Base-by-base conservation (phyloP, 2,329 filamentous ascomycete species). In the Alternaria infectoria region DNA sequence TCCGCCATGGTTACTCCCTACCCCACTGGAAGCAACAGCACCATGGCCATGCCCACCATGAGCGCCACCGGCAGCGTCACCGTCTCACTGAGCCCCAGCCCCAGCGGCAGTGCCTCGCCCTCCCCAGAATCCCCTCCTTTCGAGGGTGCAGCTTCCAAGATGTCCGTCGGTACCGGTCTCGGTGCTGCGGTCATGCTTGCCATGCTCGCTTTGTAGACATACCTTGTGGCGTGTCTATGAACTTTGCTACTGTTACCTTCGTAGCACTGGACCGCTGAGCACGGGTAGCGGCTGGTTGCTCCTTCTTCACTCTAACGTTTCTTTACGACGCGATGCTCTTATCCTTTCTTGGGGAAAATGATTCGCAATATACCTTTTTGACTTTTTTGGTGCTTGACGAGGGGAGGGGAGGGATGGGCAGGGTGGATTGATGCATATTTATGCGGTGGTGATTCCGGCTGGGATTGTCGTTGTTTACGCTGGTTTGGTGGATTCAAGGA, bases 161-260 rank as follows among this genome's bases (percentile, higher is more conserved):
- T 78, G 49, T 80, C 80, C 5, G 77, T 78, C 44, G 78, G 76
- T 46, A 72, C 80, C 21, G 61, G 80, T 51, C 54, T 83, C 26
- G 80, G 77, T 59, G 82, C 81, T 57, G 77, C 74, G 6, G 51
- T 81, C 25, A 81, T 84, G 50, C 60, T 83, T 32, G 81, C 80
- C 68, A 75, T 83, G 68, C 72, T 84, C 59, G 81, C 78, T 51
- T 66, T 84, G 63, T 84, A 80, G 44, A 30, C 26, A 19, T 12
- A 23, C 36, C 30, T 36, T 13, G 30, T 19, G 32, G 32, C 15
- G 52, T 43, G 5, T 19, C 25, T 46, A 23, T 6, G 0, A 23
- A 43, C 19, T 50, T 46, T 50, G 28, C 49, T 17, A 43, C 50
- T 45, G 19, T 45, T 45, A 30, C n/a, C 32, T 54, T 52, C 47